Evolutionary conservation across 805 yeast genomes (phyloP), one percentile per base, ranked within the genome.

Genomic region (Myxozyma sirexii): DNA sequence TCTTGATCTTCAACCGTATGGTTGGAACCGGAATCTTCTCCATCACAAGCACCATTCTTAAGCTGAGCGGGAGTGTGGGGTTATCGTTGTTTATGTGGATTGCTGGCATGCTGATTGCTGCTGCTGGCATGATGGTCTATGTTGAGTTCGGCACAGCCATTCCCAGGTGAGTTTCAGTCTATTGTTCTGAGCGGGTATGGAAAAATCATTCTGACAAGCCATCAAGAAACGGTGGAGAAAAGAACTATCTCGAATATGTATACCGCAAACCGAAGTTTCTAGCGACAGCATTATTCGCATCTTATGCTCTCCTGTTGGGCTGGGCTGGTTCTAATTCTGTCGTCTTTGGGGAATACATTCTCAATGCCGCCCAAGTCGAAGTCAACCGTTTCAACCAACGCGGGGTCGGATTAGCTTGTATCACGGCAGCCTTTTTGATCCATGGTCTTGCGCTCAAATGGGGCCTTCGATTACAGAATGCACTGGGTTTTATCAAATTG

Each of bases 291-390:
- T 17, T 41, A 24, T 41, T 17, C 44, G 44, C 44, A 6, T n/a
- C 44, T 17, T 41, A 41, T 17, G 44, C 44, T 15, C 27, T 41
- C 10, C 27, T 41, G 6, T 8, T 41, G 13, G 45, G 45, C 24
- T 41, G 45, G 45, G 45, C 45, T 23, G 45, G 45, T 2, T 41
- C 45, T 10, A 41, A 41, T 23, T 41, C 45, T 13, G 45, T 41
- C 26, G 45, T 19, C 27, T 19, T 10, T 41, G 45, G 27, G 6
- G 44, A 41, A 24, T 41, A 41, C 44, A 19, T 41, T 27, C 45
- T 41, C 29, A 19, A 41, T 27, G 45, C 45, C 15, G 45, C 45
- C 3, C 45, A 41, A 23, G 45, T 41, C 26, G 45, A 41, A 23
- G 45, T 41, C 8, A 41, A 19, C 45, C 45, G 45, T 3, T 41